Conservation (phyloP, 352 stramenopile genomes). For the Globisporangium radiosum region DNA sequence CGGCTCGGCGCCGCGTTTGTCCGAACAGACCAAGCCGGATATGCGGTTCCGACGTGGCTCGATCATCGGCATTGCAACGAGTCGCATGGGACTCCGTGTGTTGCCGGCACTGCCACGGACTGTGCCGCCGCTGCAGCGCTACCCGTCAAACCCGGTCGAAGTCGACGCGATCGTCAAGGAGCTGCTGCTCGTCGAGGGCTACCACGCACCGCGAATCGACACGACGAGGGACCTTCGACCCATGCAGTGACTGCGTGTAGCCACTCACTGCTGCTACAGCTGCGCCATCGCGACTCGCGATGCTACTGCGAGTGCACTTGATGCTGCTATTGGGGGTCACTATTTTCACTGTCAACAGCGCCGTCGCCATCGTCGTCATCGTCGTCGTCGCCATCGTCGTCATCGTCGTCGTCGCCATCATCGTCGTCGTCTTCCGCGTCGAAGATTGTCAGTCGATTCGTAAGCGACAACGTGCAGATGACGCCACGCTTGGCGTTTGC, state of each 20-base stretch:
- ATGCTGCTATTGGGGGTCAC: too few relatives aligned
- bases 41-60: conserved; percentile 5
- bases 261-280: too few relatives aligned
- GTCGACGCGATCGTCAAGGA: conserved; percentile 43
- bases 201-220: conserved; percentile 17
- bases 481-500: conserved; percentile 48
- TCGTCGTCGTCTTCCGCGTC: conserved; percentile 57
- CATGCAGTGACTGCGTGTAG: neutral
- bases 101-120: neutral
- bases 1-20: neutral
- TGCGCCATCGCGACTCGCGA: too few relatives aligned
- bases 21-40: neutral
- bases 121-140: conserved; percentile 14
- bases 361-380: conserved; percentile 21
- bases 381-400: conserved; percentile 18
- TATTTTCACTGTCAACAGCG: too few relatives aligned
- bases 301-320: too few relatives aligned
- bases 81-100: neutral
- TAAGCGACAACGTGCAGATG: conserved; percentile 31
- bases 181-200: conserved; percentile 47
- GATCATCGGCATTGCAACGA: conserved; percentile 6
- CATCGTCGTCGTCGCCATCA: conserved; percentile 22
- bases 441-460: conserved; percentile 35
- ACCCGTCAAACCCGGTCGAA: conserved; percentile 29
- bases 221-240: neutral